These are phyloP conservation scores for Neurospora sp. DNA, from an alignment of 495 filamentous ascomycete genomes.

Conservation along the genomic window DNA sequence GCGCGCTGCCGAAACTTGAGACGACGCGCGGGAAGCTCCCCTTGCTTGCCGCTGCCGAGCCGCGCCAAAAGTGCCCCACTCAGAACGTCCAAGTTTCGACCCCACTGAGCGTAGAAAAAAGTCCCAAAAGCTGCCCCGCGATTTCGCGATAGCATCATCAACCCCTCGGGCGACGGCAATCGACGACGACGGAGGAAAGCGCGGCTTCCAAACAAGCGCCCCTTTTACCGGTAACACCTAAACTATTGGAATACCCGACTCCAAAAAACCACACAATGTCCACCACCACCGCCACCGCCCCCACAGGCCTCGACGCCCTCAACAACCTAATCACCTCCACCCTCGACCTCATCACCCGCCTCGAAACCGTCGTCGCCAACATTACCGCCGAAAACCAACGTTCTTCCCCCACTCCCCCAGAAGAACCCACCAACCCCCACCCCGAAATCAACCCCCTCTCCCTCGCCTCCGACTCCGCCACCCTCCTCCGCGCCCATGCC, in stretches of 20 bases:
- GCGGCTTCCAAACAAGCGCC: too few relatives aligned
- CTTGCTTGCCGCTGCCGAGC: neutral
- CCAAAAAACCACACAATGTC: neutral
- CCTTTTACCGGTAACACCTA: too few relatives aligned
- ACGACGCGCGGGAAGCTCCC: neutral
- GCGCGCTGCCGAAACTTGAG: neutral
- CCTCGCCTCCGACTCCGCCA: slow-evolving; percentile 54
- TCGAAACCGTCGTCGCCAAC: slow-evolving; percentile 25
- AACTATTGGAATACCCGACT: too few relatives aligned
- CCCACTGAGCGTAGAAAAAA: slow-evolving; percentile 4
- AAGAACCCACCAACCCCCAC: neutral
- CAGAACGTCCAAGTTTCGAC: neutral
- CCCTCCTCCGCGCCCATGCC: slow-evolving; percentile 64
- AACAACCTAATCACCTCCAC: slow-evolving; percentile 14
- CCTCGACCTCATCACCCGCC: slow-evolving; percentile 22
- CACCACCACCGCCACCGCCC: neutral
- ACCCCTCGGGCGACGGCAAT: neutral
- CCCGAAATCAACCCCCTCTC: slow-evolving; percentile 14
- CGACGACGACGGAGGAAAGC: neutral
- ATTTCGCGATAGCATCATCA: neutral
- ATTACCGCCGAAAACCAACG: slow-evolving; percentile 11
- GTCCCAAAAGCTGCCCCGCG: slow-evolving; percentile 8
- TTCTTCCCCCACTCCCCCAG: neutral
- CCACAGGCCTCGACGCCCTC: slow-evolving; percentile 13
- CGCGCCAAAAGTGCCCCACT: neutral